Base-by-base conservation (phyloP, 768 basidiomycete species). In the Kwoniella europaea region DNA sequence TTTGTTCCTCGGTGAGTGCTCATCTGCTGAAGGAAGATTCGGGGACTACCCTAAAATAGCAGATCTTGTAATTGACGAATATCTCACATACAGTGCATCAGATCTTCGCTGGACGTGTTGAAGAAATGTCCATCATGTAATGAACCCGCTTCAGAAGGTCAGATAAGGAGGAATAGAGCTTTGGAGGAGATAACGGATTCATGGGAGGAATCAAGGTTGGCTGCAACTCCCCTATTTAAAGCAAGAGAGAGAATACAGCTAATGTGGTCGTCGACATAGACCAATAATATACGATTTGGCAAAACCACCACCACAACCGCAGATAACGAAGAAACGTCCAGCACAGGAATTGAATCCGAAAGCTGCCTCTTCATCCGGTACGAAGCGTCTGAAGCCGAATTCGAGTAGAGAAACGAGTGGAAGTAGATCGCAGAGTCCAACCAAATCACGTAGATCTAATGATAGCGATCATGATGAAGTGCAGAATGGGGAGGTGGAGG, bases 61-160 rank as follows among this genome's bases (percentile, higher is more conserved):
- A n/a, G 65, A 57, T 20, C 7, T 18, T 5, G 27, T 10, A 24
- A 24, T n/a, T 35, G 44, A 44, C 89, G 62, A 56, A 24, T 42
- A 35, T 35, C 1, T 7, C 35, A 35, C 50, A n/a, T 43, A 44
- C 67, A 93, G 92, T 94, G 92, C 79, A 88, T 93, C 64, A 86
- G 92, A 59, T 84, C 87, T 22, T 86, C 88, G 4, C 80, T 92
- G 35, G 76, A 85, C 6, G 85, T 80, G 42, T 89, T 90, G 77
- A 87, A 88, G 27, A 89, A 90, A 79, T 93, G 92, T 75, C 92
- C 92, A 9, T 85, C 84, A 18, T 94, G 92, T 82, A 86, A 90
- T 20, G 88, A 89, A 20, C 77, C 78, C 3, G 83, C 87, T 0
- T 86, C 86, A 13, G 91, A 92, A 79, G 86, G 86, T 3, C 88